Percentiles rank a stretch among this genome's conserved stretches.
Conservation (phyloP, 2,329 filamentous ascomycete species). For the Alternaria burnsii region DNA sequence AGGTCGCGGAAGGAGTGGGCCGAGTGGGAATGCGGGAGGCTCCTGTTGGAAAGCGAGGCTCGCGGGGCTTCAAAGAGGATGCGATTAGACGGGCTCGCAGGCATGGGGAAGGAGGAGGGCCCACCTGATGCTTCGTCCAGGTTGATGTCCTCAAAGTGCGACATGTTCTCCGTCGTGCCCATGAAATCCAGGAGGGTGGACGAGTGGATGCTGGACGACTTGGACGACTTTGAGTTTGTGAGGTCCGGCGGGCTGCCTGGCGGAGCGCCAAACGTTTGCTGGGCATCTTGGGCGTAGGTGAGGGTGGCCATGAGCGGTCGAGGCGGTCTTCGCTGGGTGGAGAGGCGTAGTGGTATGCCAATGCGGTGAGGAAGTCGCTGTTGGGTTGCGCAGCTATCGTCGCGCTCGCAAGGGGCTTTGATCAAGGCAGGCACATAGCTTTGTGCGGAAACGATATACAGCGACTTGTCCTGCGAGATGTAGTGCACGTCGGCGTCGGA, state of each 20-base stretch:
- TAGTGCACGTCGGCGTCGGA: slow-evolving; percentile 26
- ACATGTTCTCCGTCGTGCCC: slow-evolving; percentile 68
- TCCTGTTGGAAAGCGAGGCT: slow-evolving; percentile 27
- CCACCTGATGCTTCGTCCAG: slow-evolving; percentile 68
- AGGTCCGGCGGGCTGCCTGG: slow-evolving; percentile 80
- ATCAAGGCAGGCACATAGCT: slow-evolving; percentile 48
- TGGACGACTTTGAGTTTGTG: slow-evolving; percentile 86
- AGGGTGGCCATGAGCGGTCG: slow-evolving; percentile 51
- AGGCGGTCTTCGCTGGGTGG: slow-evolving; percentile 31
- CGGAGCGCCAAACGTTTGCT: slow-evolving; percentile 51
- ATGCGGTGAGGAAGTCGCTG: slow-evolving; percentile 34
- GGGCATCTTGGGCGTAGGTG: slow-evolving; percentile 37
- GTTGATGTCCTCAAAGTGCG: slow-evolving; percentile 92
- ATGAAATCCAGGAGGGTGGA: slow-evolving; percentile 73
- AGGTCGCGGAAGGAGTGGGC: slow-evolving; percentile 50
- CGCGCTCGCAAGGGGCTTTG: slow-evolving; percentile 35
- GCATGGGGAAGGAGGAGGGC: slow-evolving; percentile 57
- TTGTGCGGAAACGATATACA: slow-evolving; percentile 49
- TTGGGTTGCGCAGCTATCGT: slow-evolving; percentile 32
- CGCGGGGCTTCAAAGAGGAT: slow-evolving; percentile 43
- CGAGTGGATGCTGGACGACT: slow-evolving; percentile 87
- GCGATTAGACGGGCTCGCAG: slow-evolving; percentile 38
- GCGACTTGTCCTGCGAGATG: slow-evolving; percentile 31
- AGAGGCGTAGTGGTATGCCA: slow-evolving; percentile 26
- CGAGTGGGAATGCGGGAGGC: slow-evolving; percentile 28